Percentiles rank a stretch among this genome's conserved stretches.
These are phyloP conservation scores for Apiospora arundinis DNA, from an alignment of 2,329 filamentous ascomycete species.

Conservation along the genomic window DNA sequence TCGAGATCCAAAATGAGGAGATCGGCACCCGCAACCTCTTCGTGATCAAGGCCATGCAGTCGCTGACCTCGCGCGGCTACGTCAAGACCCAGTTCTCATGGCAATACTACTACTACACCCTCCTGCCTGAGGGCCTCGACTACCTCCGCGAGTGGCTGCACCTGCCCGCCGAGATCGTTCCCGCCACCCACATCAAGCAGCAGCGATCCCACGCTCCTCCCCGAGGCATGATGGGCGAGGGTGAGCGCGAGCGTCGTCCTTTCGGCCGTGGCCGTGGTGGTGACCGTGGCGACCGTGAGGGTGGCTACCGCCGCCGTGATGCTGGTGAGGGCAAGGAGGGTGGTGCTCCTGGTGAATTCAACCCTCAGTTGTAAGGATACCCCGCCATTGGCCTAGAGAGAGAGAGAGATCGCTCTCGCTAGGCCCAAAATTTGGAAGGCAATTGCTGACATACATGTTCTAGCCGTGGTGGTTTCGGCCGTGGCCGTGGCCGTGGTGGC, in stretches of 20 bases:
- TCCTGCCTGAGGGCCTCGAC: slow-evolving; percentile 99
- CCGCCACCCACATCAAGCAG: slow-evolving; percentile 99
- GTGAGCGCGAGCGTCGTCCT: slow-evolving; percentile 80
- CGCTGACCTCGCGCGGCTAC: slow-evolving; percentile 95
- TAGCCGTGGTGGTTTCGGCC: slow-evolving; percentile 86
- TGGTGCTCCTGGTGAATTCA: slow-evolving; percentile 89
- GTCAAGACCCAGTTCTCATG: slow-evolving; percentile 99
- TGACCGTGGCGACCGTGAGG: slow-evolving; percentile 82
- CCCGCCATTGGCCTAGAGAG: slow-evolving; percentile 17
- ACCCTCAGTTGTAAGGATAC: slow-evolving; percentile 80
- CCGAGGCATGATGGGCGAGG: slow-evolving; percentile 94
- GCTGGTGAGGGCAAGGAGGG: slow-evolving; percentile 88
- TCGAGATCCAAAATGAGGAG: slow-evolving; percentile 97
- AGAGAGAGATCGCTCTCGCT: background rate
- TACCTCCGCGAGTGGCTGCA: slow-evolving; percentile 99
- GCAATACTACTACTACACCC: slow-evolving; percentile 99
- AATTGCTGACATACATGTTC: slow-evolving; percentile 43
- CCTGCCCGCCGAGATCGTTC: slow-evolving; percentile 98
- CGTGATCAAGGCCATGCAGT: slow-evolving; percentile 99
- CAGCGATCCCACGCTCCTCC: slow-evolving; percentile 98
- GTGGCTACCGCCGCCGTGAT: slow-evolving; percentile 91
- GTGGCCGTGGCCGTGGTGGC: slow-evolving; percentile 70
- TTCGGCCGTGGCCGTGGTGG: slow-evolving; percentile 79
- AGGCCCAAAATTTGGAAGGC: slow-evolving; percentile 23
- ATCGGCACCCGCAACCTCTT: slow-evolving; percentile 99